Evolutionary conservation across 768 basidiomycete genomes (phyloP).

Genomic region (Lactarius evosmus): DNA sequence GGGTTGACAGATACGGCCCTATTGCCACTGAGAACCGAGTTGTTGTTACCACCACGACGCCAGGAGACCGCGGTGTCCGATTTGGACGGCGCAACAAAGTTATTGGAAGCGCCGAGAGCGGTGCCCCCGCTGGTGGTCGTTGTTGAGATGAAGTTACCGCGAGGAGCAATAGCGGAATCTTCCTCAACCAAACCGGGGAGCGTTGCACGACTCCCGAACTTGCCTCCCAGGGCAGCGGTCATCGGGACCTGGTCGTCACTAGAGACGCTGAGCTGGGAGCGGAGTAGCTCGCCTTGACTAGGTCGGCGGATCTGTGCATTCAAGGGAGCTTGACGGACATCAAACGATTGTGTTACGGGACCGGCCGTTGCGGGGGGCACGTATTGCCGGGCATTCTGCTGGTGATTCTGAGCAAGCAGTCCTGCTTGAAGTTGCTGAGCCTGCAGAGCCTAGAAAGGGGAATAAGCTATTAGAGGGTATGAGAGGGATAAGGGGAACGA

Average conservation of each 20-base stretch:
- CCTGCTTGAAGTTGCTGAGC: conserved; percentile 76
- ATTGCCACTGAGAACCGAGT: conserved; percentile 67
- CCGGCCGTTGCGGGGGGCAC: conserved; percentile 72
- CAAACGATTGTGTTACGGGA: conserved; percentile 60
- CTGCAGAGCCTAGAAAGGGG: conserved; percentile 51
- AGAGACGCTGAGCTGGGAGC: conserved; percentile 53
- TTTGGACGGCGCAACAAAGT: conserved; percentile 57
- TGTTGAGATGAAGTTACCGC: conserved; percentile 42
- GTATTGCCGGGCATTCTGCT: conserved; percentile 49
- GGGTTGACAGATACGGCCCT: conserved; percentile 47
- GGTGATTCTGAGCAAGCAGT: conserved; percentile 60
- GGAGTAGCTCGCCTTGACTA: conserved; percentile 64
- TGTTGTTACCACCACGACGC: conserved; percentile 68
- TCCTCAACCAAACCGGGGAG: conserved; percentile 46
- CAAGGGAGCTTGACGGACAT: conserved; percentile 53
- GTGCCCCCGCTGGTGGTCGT: conserved; percentile 72
- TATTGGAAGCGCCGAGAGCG: conserved; percentile 53
- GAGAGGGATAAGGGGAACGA: conserved; percentile 29
- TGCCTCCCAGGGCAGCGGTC: conserved; percentile 76
- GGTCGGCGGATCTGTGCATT: conserved; percentile 63
- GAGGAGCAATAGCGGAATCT: conserved; percentile 29
- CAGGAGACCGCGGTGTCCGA: conserved; percentile 78
- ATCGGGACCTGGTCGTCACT: conserved; percentile 67
- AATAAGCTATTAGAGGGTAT: conserved; percentile 20
- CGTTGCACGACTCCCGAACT: conserved; percentile 63